These are phyloP conservation scores for Ophiocordyceps sinensis DNA, from an alignment of 2,329 filamentous ascomycete genomes.

Conservation along the genomic window DNA sequence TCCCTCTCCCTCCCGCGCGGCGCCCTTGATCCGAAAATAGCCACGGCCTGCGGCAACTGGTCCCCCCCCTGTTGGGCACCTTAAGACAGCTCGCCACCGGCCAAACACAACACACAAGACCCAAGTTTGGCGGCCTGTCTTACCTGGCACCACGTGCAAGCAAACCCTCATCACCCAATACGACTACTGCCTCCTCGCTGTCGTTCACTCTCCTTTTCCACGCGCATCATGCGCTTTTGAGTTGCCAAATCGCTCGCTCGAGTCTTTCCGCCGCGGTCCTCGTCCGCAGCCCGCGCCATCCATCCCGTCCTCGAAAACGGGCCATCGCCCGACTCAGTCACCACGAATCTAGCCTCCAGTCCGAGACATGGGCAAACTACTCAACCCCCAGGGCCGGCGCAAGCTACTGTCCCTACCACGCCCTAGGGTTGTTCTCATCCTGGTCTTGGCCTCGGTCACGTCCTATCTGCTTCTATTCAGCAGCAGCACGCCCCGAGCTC, in stretches of 20 bases:
- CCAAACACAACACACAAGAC: not conserved
- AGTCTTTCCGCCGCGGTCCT: not conserved
- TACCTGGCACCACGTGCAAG: not conserved
- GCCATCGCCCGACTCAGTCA: not conserved
- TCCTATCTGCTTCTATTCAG: constrained; percentile 29
- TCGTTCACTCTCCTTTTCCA: not conserved
- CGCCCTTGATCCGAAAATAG: not conserved
- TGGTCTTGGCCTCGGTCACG: constrained; percentile 23
- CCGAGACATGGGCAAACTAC: constrained; percentile 16
- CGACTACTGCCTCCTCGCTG: not conserved
- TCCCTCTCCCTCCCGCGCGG: too few species aligned
- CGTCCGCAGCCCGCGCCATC: not conserved
- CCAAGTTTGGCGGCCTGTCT: not conserved
- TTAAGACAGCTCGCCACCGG: not conserved
- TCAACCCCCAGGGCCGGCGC: constrained; percentile 15
- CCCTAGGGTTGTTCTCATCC: constrained; percentile 26
- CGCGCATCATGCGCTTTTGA: not conserved
- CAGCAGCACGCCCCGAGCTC: constrained; percentile 16
- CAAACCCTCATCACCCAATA: not conserved
- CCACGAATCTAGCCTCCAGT: not conserved
- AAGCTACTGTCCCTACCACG: constrained; percentile 20
- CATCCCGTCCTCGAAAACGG: not conserved
- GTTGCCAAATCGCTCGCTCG: not conserved
- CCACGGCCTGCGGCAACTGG: not conserved
- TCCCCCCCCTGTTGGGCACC: not conserved